Evolutionary conservation across 805 yeast species (phyloP), one percentile per base, ranked within the genome.

Genomic region (Ogataea methylovora): DNA sequence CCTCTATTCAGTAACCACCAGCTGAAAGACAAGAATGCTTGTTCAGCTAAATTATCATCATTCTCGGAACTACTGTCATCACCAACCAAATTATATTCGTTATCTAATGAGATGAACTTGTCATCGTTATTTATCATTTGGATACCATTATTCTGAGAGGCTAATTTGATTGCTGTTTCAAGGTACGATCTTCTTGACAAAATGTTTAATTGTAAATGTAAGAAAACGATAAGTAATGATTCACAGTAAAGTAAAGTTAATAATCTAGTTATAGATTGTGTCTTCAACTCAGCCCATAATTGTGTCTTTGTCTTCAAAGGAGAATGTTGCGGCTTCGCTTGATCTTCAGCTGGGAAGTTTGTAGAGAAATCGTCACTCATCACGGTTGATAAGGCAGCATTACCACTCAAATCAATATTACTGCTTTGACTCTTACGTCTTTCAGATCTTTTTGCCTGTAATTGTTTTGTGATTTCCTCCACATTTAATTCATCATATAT

Each of bases 1-100:
- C 97, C 97, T 43, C 78, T 74, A 55, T 90, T 87, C 33, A 90
- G 64, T 30, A 90, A 57, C 96, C 96, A 90, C 96, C 97, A 90
- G 40, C 88, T 80, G 41, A 86, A 71, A 0, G 94, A 81, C 30
- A 90, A 65, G 52, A 83, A 90, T 33, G 86, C 81, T 48, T 92
- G 90, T 47, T 83, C 92, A 25, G 79, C 68, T 23, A 71, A 76
- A 44, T 72, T 71, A 24, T 59, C 64, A 30, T 52, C 58, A 21
- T 46, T 48, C 15, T 47, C 38, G 22, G 36, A 17, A 8, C 43
- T 28, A 35, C 41, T 14, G 30, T 49, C 39, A 11, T 52, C 57
- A 5, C 45, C 49, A 15, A 39, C 33, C 25, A 39, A 24, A 12
- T 38, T 42, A 29, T 44, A 47, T 19, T 43, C 43, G 2, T 42